Conservation (phyloP, 2,329 filamentous ascomycete species). For the Trichoderma harzianum region DNA sequence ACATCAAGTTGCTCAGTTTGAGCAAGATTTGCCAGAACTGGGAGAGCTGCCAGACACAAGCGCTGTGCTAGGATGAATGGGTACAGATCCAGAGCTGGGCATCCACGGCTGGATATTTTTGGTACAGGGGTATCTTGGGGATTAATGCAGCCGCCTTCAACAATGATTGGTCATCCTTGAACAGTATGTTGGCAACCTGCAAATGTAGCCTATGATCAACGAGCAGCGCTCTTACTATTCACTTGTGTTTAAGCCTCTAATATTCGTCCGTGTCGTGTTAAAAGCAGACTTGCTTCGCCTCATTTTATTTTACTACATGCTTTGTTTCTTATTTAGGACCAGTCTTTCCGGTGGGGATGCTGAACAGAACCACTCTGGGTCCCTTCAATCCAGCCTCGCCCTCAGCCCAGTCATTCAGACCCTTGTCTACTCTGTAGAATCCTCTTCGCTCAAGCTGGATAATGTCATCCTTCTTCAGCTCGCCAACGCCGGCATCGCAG, state of each 20-base stretch:
- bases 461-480: conserved; percentile 81
- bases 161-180: not conserved
- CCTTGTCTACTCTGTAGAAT: conserved; percentile 82
- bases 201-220: not conserved
- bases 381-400: conserved; percentile 48
- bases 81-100: no score
- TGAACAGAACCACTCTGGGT: conserved; percentile 52
- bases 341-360: conserved; percentile 51
- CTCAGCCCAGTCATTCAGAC: conserved; percentile 47
- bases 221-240: not conserved
- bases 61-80: no score
- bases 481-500: conserved; percentile 75
- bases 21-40: not conserved
- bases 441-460: conserved; percentile 94
- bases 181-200: not conserved
- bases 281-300: not conserved
- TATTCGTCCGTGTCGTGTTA: not conserved
- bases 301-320: not conserved
- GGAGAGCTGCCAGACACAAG: not conserved
- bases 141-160: not conserved
- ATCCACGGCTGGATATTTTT: no score
- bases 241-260: not conserved
- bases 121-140: no score
- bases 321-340: conserved; percentile 19
- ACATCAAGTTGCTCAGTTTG: not conserved